phyloP scores from a whole-genome alignment of 2,329 filamentous ascomycete genomes.

The Dothidotthia symphoricarpi region DNA sequence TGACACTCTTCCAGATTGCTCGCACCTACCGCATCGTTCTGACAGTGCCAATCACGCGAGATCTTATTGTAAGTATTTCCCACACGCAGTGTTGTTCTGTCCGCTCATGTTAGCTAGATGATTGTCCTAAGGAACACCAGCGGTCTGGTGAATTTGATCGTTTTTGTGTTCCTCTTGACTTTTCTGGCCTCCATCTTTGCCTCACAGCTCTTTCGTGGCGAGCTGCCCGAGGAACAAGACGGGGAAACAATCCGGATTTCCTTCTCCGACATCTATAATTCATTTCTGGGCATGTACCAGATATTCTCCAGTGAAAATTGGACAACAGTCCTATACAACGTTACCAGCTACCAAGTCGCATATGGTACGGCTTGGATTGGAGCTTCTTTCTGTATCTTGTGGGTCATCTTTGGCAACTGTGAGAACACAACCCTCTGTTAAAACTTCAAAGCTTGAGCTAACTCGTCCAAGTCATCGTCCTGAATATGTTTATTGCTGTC shows the following conservation, averaged over 20 bases:
- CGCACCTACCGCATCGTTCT: conserved; percentile 89
- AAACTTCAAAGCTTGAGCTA: conserved; percentile 4
- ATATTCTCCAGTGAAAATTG: conserved; percentile 94
- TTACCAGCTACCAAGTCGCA: conserved; percentile 65
- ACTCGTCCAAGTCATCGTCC: conserved; percentile 63
- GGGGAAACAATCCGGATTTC: conserved; percentile 67
- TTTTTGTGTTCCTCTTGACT: conserved; percentile 94
- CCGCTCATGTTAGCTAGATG: conserved; percentile 41
- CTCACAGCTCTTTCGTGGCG: conserved; percentile 85
- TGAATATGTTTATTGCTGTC: conserved; percentile 99
- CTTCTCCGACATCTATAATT: conserved; percentile 90
- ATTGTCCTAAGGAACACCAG: conserved; percentile 86
- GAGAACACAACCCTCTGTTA: conserved; percentile 12
- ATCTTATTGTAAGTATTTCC: conserved; percentile 64
- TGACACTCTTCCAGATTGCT: conserved; percentile 90
- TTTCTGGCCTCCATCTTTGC: conserved; percentile 94
- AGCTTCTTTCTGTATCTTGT: conserved; percentile 84
- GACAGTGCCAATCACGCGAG: conserved; percentile 80
- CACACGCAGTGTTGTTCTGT: not conserved
- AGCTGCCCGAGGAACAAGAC: conserved; percentile 65
- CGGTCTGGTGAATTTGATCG: conserved; percentile 89
- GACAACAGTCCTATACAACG: conserved; percentile 82
- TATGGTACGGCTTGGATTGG: conserved; percentile 86
- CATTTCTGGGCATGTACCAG: conserved; percentile 97
- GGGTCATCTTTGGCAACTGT: conserved; percentile 90